Conservation (phyloP, 257 asterid species). For the Jacaranda copaia region DNA sequence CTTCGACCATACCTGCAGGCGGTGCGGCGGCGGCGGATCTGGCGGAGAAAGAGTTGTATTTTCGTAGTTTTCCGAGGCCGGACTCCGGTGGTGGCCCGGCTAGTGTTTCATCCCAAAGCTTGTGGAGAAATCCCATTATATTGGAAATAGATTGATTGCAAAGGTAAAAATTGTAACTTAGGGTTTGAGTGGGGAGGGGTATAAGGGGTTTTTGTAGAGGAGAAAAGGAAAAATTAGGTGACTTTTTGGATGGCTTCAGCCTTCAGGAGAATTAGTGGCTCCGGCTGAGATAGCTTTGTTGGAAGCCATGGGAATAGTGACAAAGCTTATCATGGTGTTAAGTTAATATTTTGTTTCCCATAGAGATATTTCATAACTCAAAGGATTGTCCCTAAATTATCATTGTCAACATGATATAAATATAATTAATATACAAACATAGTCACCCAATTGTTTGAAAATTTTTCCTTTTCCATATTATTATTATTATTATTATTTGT, state of each 20-base stretch:
- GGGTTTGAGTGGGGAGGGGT: not conserved
- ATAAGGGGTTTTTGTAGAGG: conserved; percentile 41
- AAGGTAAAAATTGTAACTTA: not conserved
- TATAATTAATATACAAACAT: too few relatives aligned
- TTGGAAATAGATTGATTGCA: not conserved
- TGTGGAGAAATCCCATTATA: conserved; percentile 73
- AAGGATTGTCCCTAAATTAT: too few relatives aligned
- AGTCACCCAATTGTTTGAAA: too few relatives aligned
- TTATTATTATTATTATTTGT: too few relatives aligned
- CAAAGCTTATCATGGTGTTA: too few relatives aligned
- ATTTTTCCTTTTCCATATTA: too few relatives aligned
- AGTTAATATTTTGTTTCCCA: too few relatives aligned
- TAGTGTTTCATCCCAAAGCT: conserved; percentile 84
- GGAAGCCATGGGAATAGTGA: conserved; percentile 24
- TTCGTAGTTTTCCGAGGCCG: conserved; percentile 76
- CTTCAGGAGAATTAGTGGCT: conserved; percentile 15
- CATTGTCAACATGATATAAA: too few relatives aligned
- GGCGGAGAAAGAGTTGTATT: conserved; percentile 58
- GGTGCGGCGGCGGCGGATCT: conserved; percentile 33
- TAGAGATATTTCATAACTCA: too few relatives aligned
- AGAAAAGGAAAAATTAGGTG: not conserved
- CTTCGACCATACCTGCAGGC: not conserved
- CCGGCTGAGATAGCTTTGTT: conserved; percentile 40
- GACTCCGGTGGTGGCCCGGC: conserved; percentile 84
- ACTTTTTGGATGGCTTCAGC: not conserved